phyloP scores from a whole-genome alignment of 2,329 filamentous ascomycete species.

The Epichloe coenophiala region DNA sequence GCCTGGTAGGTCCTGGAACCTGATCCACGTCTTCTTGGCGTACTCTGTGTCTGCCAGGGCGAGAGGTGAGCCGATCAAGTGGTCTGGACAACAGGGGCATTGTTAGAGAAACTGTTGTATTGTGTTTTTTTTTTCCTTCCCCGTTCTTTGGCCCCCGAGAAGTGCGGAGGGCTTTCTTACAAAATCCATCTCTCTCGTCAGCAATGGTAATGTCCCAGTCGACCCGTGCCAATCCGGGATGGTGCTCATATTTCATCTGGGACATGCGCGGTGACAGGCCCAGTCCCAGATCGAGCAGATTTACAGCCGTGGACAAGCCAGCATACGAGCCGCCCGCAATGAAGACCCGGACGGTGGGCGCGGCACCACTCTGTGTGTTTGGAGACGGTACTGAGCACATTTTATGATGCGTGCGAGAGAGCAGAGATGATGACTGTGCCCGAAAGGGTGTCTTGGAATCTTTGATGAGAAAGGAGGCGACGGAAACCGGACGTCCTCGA shows the following conservation, averaged over 20 bases:
- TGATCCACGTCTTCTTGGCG: constrained; percentile 56
- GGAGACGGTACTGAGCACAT: constrained; percentile 18
- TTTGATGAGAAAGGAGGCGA: too few relatives aligned
- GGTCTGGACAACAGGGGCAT: constrained; percentile 33
- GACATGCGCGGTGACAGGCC: constrained; percentile 37
- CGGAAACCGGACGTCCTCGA: background rate
- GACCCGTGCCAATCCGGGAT: constrained; percentile 31
- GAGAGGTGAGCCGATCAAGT: constrained; percentile 63
- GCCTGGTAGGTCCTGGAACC: constrained; percentile 52
- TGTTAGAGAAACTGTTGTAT: background rate
- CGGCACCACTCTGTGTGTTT: background rate
- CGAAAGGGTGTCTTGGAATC: background rate
- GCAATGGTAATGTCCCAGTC: constrained; percentile 59
- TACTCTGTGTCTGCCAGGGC: constrained; percentile 52
- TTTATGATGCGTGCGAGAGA: background rate
- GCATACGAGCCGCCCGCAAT: constrained; percentile 60
- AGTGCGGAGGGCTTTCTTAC: constrained; percentile 30
- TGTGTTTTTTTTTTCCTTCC: background rate
- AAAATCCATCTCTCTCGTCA: constrained; percentile 73
- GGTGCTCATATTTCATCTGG: constrained; percentile 23
- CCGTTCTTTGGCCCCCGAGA: too few relatives aligned
- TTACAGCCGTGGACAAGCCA: constrained; percentile 53
- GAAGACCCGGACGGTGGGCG: constrained; percentile 40
- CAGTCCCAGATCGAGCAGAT: constrained; percentile 51
- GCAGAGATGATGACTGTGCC: too few relatives aligned